Evolutionary conservation across 345 rosid species (phyloP), one percentile per base, ranked within the genome.

Genomic region (Gossypium australe): DNA sequence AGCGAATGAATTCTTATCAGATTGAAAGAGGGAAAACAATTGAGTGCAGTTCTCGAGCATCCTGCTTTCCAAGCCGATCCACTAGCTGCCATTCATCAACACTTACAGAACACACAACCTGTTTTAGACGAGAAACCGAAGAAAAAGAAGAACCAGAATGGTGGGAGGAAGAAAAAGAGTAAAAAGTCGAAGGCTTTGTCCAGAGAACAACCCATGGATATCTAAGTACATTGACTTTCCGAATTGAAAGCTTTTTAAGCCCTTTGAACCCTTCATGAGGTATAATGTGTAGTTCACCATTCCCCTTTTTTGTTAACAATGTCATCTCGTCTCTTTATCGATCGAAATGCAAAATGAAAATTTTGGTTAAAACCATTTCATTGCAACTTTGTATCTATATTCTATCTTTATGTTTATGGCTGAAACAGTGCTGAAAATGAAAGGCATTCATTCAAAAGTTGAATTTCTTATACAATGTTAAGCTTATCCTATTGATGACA

Each of bases 21-120:
- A 83, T 60, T 89, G 85, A 83, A 80, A 70, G 99, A 95, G 80
- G 86, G 87, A 53, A 82, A 83, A 55, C 90, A 89, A 68, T 44
- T 91, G 86, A 80, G 73, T 76, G 81, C 80, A 73, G 94, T 93
- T 81, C 87, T 90, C 27, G 84, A 81, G 64, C 87, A 93, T 83
- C 94, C 90, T 14, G 85, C 83, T 44, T 95, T 91, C 80, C 88
- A 81, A 75, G 81, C 85, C 11, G 93, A 95, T 83, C 97, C 98
- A 0, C 66, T 90, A 9, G 94, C 85, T 80, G 87, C 95, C 48
- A 86, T 91, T 63, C 93, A 91, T 72, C 66, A 56, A 72, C 75
- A 72, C 38, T 14, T 58, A 47, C 60, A 29, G 87, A 88, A 84
- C 84, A 87, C 91, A 51, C 91, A 85, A 58, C 92, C 97, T 70